Conservation (phyloP, 2,329 filamentous ascomycete genomes). For the Colletotrichum godetiae region DNA sequence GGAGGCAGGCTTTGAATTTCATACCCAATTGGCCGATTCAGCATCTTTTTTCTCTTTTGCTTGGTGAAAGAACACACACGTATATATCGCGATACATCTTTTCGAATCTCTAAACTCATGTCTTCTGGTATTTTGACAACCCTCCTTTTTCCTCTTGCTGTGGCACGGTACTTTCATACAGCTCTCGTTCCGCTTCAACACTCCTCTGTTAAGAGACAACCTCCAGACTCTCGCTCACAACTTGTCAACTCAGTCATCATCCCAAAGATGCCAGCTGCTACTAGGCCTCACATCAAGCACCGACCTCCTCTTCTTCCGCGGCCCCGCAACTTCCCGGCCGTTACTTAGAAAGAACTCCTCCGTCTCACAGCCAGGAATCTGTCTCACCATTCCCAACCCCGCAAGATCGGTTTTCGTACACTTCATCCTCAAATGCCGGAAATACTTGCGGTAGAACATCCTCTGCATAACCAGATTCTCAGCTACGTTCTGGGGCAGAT, state of each 20-base stretch:
- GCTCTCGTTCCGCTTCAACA: not conserved
- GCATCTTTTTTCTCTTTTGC: not conserved
- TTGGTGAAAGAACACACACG: not conserved
- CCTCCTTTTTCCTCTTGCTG: too few species aligned
- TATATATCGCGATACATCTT: not conserved
- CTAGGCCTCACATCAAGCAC: constrained; percentile 27
- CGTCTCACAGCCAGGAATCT: constrained; percentile 22
- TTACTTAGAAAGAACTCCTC: constrained; percentile 34
- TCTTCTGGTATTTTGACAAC: too few species aligned
- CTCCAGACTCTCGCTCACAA: not conserved
- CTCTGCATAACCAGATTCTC: constrained; percentile 31
- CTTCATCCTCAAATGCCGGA: constrained; percentile 33
- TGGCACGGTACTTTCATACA: not conserved
- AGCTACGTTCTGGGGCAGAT: constrained; percentile 18
- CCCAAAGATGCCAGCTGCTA: constrained; percentile 32
- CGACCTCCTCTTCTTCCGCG: constrained; percentile 18
- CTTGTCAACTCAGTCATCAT: constrained; percentile 18
- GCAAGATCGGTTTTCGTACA: constrained; percentile 34
- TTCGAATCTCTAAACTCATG: not conserved
- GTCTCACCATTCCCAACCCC: constrained; percentile 32
- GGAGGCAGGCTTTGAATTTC: constrained; percentile 12
- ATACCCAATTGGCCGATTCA: not conserved
- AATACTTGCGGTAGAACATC: constrained; percentile 36
- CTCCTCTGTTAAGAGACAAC: not conserved
- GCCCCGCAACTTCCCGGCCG: constrained; percentile 24